Conservation (phyloP, 164 flowering plant species). For the Stephania yunnanensis region DNA sequence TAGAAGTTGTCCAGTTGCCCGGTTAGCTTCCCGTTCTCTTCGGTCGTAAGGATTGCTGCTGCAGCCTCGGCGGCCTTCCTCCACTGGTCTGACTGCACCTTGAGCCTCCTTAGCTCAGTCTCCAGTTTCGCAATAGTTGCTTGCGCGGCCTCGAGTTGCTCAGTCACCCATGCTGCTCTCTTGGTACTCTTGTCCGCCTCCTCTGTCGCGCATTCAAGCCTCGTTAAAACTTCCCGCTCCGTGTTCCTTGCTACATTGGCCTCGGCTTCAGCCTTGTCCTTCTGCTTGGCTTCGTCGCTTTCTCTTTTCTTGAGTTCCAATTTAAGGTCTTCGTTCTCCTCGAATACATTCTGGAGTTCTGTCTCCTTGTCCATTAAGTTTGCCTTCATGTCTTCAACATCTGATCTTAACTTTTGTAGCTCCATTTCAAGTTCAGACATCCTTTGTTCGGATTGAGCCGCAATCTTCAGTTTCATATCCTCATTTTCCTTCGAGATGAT, state of each 20-base stretch:
- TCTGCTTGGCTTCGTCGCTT: slow-evolving; percentile 19
- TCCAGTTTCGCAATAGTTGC: slow-evolving; percentile 65
- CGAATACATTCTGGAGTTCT: slow-evolving; percentile 47
- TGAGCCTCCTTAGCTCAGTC: slow-evolving; percentile 70
- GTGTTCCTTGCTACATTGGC: slow-evolving; percentile 43
- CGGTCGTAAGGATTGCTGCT: slow-evolving; percentile 69
- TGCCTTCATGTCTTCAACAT: slow-evolving; percentile 42
- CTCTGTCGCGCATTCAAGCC: slow-evolving; percentile 46
- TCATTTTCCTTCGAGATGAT: slow-evolving; percentile 70
- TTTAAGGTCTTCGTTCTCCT: slow-evolving; percentile 68
- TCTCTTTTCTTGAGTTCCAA: slow-evolving; percentile 38
- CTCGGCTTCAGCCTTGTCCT: slow-evolving; percentile 27
- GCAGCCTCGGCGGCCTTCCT: slow-evolving; percentile 99
- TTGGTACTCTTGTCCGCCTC: slow-evolving; percentile 60
- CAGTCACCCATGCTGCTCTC: slow-evolving; percentile 47
- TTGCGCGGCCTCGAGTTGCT: slow-evolving; percentile 79
- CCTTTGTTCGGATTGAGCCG: slow-evolving; percentile 20
- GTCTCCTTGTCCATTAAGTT: slow-evolving; percentile 70
- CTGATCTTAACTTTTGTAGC: slow-evolving; percentile 29
- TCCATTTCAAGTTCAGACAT: slow-evolving; percentile 37
- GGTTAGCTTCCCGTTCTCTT: slow-evolving; percentile 51
- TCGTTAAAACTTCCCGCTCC: slow-evolving; percentile 55
- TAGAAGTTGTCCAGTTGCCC: slow-evolving; percentile 58
- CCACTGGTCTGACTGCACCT: slow-evolving; percentile 95
- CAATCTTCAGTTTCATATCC: slow-evolving; percentile 34